Conservation (phyloP, 192 early-diverging fungal species). For the Rhizophlyctis rosea region DNA sequence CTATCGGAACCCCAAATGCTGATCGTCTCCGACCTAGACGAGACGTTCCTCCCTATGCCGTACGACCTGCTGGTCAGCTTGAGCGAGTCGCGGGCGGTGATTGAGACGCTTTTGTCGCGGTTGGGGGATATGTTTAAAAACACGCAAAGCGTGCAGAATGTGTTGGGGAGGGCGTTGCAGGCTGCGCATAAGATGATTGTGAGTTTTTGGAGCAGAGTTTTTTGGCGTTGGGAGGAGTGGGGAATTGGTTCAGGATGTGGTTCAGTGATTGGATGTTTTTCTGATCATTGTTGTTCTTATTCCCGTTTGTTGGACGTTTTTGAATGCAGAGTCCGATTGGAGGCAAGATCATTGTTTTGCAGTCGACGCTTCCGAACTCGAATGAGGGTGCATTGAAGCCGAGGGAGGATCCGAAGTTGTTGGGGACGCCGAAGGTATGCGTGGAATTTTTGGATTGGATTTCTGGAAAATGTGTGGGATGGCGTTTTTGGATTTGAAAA, state of each 20-base stretch:
- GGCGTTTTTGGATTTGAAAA: too few species aligned
- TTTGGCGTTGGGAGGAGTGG: background rate
- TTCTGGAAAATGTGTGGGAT: too few species aligned
- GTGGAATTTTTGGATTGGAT: background rate
- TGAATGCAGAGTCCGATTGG: slow-evolving; percentile 67
- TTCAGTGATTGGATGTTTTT: background rate
- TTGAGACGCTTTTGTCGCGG: slow-evolving; percentile 70
- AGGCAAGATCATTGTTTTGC: slow-evolving; percentile 85
- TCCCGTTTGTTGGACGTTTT: slow-evolving; percentile 6
- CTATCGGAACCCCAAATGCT: slow-evolving; percentile 89
- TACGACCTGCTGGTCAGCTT: slow-evolving; percentile 86
- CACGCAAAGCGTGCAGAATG: slow-evolving; percentile 75
- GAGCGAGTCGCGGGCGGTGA: slow-evolving; percentile 69
- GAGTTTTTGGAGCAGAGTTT: slow-evolving; percentile 8
- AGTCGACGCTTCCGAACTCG: slow-evolving; percentile 77
- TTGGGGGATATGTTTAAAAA: slow-evolving; percentile 81
- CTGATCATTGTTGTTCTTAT: slow-evolving; percentile 5
- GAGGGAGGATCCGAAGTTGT: slow-evolving; percentile 80
- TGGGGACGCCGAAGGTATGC: slow-evolving; percentile 79
- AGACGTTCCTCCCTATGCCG: slow-evolving; percentile 84
- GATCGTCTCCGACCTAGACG: slow-evolving; percentile 87
- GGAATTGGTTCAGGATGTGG: background rate
- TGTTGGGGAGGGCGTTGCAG: slow-evolving; percentile 78
- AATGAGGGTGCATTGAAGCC: slow-evolving; percentile 77
- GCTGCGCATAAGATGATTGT: slow-evolving; percentile 80